phyloP scores from a whole-genome alignment of 2,329 filamentous ascomycete genomes.

The Monilinia fructigena region DNA sequence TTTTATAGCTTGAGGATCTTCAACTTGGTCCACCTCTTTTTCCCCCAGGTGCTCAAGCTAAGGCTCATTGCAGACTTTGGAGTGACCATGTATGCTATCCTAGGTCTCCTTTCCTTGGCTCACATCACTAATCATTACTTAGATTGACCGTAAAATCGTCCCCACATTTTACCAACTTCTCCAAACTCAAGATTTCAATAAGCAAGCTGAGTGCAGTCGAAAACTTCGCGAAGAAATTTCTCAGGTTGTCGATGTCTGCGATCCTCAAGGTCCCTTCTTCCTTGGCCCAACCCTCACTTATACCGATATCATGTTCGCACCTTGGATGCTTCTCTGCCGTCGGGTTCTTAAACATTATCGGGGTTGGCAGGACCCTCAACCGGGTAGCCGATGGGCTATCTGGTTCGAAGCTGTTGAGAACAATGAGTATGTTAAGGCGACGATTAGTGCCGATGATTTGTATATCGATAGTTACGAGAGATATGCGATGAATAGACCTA shows the following conservation, averaged over 20 bases:
- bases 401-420: constrained; percentile 44
- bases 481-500: constrained; percentile 62
- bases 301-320: constrained; percentile 44
- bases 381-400: constrained; percentile 41
- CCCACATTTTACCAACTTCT: constrained; percentile 74
- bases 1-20: constrained; percentile 68
- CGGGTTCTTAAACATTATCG: constrained; percentile 43
- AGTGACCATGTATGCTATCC: constrained; percentile 64
- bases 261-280: constrained; percentile 41
- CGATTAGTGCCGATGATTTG: constrained; percentile 48
- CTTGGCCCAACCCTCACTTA: constrained; percentile 41
- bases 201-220: constrained; percentile 58
- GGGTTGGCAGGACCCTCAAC: constrained; percentile 42
- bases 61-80: constrained; percentile 77
- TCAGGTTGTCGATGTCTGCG: constrained; percentile 41
- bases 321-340: constrained; percentile 44
- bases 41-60: constrained; percentile 61
- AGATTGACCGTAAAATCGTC: constrained; percentile 75
- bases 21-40: constrained; percentile 59
- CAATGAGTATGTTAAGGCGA: constrained; percentile 42
- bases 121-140: constrained; percentile 22
- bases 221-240: constrained; percentile 65
- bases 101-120: neutral
- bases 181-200: constrained; percentile 58
- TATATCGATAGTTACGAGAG: constrained; percentile 69